Base-by-base conservation (phyloP, 108 stramenopile species). In the Thalassiosira profunda region DNA sequence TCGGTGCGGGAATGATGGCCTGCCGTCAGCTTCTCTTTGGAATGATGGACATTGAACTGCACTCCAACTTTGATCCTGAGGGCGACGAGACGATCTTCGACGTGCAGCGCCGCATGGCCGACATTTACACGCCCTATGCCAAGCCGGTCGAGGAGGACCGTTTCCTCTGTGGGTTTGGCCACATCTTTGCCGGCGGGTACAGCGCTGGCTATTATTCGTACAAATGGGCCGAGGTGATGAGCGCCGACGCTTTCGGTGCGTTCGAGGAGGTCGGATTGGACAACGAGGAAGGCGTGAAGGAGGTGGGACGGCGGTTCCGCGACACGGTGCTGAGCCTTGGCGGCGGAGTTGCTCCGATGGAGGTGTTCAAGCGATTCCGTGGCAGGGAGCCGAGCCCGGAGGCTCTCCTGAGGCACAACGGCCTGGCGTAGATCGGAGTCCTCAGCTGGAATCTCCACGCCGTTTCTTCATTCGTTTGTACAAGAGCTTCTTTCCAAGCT, bases 141-240 rank as follows among this genome's bases (percentile, higher is more conserved):
- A 63, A 83, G 68, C 98, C 98, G 6, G 73, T 98, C 7, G 83
- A 80, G 9, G 93, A 97, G 56, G 99, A 99, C 74, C 85, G 99
- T 36, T 99, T 99, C 86, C 81, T 99, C 34, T 98, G 98, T 69
- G 79, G 92, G 14, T 99, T 99, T 70, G 59, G 62, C 17, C 99
- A 99, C 70, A 99, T 99, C 47, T 97, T 99, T 82, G 97, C 91
- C 6, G 97, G 97, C 0, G 98, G 98, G 40, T 99, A 99, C 68
- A 81, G 95, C 5, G 95, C 97, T 30, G 97, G 98, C 18, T 99
- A 99, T 72, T 99, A 99, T 67, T 77, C 72, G 11, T 98, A 98
- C 87, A 98, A 96, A 68, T 99, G 96, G 96, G 98, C 99, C 5
- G 98, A 98, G 84, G 90, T 99, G 20, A 97, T 99, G 97, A 79